Evolutionary conservation across 768 basidiomycete genomes (phyloP).

Genomic region (Mycena kentingensis): DNA sequence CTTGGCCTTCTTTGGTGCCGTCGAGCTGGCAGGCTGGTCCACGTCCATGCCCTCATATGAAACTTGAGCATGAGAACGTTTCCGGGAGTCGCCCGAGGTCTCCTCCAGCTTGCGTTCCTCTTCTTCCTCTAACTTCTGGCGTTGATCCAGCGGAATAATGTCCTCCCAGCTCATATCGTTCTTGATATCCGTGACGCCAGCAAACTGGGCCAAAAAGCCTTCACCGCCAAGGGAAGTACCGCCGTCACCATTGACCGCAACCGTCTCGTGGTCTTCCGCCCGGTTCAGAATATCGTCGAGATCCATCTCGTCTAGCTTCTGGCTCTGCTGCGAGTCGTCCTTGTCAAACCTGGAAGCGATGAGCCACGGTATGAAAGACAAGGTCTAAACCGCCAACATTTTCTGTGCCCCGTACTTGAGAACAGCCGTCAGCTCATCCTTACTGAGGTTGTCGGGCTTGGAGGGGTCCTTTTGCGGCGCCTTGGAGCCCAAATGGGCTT

Average conservation of each 20-base stretch:
- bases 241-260: slow-evolving; percentile 77
- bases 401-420: slow-evolving; percentile 99
- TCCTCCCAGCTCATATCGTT: slow-evolving; percentile 99
- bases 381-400: slow-evolving; percentile 52
- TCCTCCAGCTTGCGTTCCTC: slow-evolving; percentile 76
- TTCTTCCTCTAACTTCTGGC: slow-evolving; percentile 80
- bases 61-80: slow-evolving; percentile 82
- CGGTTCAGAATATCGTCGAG: slow-evolving; percentile 96
- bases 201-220: slow-evolving; percentile 93
- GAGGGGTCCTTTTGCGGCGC: slow-evolving; percentile 62
- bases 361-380: background rate
- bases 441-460: slow-evolving; percentile 85
- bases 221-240: slow-evolving; percentile 97
- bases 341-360: slow-evolving; percentile 81
- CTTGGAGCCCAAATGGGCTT: slow-evolving; percentile 90
- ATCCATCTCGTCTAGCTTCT: slow-evolving; percentile 99
- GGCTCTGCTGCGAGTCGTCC: slow-evolving; percentile 87
- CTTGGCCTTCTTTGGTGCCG: slow-evolving; percentile 73
- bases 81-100: slow-evolving; percentile 69
- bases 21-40: slow-evolving; percentile 63
- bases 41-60: slow-evolving; percentile 96
- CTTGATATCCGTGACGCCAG: slow-evolving; percentile 96
- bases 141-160: slow-evolving; percentile 93
- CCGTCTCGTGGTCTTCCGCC: slow-evolving; percentile 96
- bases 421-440: slow-evolving; percentile 95